Evolutionary conservation across 176 grass and related monocot genomes (phyloP).

Genomic region (Canna indica): DNA sequence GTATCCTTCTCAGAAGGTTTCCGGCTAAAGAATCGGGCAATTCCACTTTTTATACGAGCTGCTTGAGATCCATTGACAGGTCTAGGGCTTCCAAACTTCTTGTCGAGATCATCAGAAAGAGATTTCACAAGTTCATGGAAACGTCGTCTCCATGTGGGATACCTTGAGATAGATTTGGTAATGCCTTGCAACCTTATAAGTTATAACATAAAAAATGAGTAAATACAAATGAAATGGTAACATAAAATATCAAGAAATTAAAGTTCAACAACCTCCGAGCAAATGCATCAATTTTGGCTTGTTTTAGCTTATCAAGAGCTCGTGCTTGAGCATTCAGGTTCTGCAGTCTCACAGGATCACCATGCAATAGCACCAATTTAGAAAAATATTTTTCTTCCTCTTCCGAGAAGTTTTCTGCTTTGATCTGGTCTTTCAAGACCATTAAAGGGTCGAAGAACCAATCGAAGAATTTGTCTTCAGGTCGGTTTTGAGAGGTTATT

Average conservation of each 20-base stretch:
- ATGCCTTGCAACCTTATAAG: constrained; percentile 95
- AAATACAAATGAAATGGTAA: neutral
- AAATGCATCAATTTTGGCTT: constrained; percentile 83
- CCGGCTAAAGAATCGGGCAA: constrained; percentile 52
- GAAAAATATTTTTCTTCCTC: constrained; percentile 83
- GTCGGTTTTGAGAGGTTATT: constrained; percentile 76
- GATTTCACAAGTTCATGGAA: constrained; percentile 58
- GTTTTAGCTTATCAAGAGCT: constrained; percentile 48
- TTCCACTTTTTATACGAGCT: constrained; percentile 17
- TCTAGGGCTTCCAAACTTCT: constrained; percentile 39
- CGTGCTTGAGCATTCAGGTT: constrained; percentile 39
- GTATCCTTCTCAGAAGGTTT: constrained; percentile 42
- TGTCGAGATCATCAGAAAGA: constrained; percentile 65
- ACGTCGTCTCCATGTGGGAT: constrained; percentile 68
- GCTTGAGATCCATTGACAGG: constrained; percentile 39
- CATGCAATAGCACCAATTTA: constrained; percentile 52
- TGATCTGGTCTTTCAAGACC: constrained; percentile 90
- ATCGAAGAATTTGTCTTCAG: constrained; percentile 46
- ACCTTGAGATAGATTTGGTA: constrained; percentile 83
- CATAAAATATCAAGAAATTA: neutral
- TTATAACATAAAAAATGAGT: constrained; percentile 4
- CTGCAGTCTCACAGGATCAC: constrained; percentile 41
- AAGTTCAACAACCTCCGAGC: constrained; percentile 47
- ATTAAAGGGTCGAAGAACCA: constrained; percentile 97
- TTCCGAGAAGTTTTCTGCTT: constrained; percentile 62